Percentiles rank a stretch among this genome's conserved stretches.
These are phyloP conservation scores for Trametes gibbosa DNA, from an alignment of 768 basidiomycete species.

Conservation along the genomic window DNA sequence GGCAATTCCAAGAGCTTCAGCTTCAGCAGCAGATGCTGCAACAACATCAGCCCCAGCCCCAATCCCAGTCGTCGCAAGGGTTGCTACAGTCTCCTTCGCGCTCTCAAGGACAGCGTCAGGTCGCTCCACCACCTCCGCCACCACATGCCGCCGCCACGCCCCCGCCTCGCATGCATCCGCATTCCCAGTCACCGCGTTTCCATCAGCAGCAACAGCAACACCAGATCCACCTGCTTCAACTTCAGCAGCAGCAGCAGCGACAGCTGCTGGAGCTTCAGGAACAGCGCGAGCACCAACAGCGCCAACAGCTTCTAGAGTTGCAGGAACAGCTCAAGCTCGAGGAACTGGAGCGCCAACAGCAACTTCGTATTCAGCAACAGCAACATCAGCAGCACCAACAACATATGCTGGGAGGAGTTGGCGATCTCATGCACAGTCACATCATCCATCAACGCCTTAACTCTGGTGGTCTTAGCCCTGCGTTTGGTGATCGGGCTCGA, in stretches of 20 bases:
- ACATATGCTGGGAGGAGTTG: slow-evolving; percentile 16
- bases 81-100: slow-evolving; percentile 12
- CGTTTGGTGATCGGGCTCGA: slow-evolving; percentile 44
- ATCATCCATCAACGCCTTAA: slow-evolving; percentile 41
- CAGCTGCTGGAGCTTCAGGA: slow-evolving; percentile 30
- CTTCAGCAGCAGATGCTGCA: slow-evolving; percentile 44
- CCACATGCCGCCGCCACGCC: slow-evolving; percentile 50
- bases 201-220: slow-evolving; percentile 73
- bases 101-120: slow-evolving; percentile 8
- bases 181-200: slow-evolving; percentile 77
- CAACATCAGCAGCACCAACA: slow-evolving; percentile 7
- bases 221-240: slow-evolving; percentile 60
- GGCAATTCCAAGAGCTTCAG: slow-evolving; percentile 31
- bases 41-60: slow-evolving; percentile 1
- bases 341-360: slow-evolving; percentile 48
- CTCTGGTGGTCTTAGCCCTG: slow-evolving; percentile 40
- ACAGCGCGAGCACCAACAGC: slow-evolving; percentile 32
- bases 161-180: slow-evolving; percentile 71
- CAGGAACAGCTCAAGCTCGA: slow-evolving; percentile 56
- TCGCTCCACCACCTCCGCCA: slow-evolving; percentile 15
- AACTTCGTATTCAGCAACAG: slow-evolving; percentile 29
- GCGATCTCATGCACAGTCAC: slow-evolving; percentile 26
- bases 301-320: slow-evolving; percentile 49
- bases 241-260: slow-evolving; percentile 54
- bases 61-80: slow-evolving; percentile 7